Evolutionary conservation across 2,329 filamentous ascomycete species (phyloP).

Genomic region (Grosmannia clavigera): DNA sequence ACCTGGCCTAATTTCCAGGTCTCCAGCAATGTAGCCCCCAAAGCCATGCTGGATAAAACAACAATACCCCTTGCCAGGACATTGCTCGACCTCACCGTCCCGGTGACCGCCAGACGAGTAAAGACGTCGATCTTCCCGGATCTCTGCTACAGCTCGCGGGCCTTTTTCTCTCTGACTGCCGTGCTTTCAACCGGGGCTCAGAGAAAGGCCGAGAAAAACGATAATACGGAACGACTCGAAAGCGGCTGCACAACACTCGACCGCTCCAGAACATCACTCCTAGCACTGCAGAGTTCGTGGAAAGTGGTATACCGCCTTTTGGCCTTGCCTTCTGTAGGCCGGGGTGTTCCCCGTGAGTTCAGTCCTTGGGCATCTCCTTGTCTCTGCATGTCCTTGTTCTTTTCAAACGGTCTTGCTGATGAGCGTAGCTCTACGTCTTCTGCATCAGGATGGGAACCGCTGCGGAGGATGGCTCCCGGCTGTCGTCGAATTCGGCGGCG

Average conservation of each 20-base stretch:
- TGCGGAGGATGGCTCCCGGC: slow-evolving; percentile 1
- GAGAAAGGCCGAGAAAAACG: background rate
- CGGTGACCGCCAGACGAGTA: background rate
- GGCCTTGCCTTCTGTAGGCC: background rate
- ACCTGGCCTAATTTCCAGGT: slow-evolving; percentile 6
- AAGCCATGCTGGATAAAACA: background rate
- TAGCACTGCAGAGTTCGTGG: background rate
- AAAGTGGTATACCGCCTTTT: background rate
- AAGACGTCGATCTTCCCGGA: background rate
- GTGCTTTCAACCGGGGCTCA: background rate
- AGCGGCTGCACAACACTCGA: background rate
- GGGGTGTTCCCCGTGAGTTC: background rate
- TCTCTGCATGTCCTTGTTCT: background rate
- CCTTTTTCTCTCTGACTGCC: background rate
- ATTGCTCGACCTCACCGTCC: background rate
- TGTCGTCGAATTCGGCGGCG: background rate
- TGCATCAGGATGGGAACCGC: background rate
- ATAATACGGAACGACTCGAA: background rate
- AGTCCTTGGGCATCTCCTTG: background rate
- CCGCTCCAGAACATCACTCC: background rate
- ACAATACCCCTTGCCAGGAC: background rate
- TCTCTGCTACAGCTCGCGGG: background rate
- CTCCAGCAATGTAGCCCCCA: background rate
- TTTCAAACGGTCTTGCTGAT: background rate
- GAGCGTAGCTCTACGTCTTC: background rate